Evolutionary conservation across 2,329 filamentous ascomycete genomes (phyloP), one percentile per base, ranked within the genome.

Genomic region (Pseudogymnoascus sp.): DNA sequence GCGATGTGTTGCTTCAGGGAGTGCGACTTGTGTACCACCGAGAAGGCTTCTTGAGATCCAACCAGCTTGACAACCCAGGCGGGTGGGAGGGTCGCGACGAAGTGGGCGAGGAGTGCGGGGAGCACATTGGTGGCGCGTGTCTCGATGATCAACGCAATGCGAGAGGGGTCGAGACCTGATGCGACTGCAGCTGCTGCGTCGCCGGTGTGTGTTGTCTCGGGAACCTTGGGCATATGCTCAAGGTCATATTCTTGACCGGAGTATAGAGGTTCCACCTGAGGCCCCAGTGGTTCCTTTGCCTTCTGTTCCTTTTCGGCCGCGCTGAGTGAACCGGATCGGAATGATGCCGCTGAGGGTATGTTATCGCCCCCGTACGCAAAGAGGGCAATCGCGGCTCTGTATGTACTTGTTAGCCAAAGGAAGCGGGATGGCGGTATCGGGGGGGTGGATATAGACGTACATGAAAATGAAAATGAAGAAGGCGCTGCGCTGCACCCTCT

Each of bases 1-100:
- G 25, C 38, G n/a, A 64, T 63, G 6, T 67, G 68, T 62, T 20
- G 60, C 14, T 64, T 63, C 1, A 69, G 57, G 4, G 66, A 60
- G 3, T 62, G 36, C 4, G 68, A 69, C 39, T 58, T 39, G 57
- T 64, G 65, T 5, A 68, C 43, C 33, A 63, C 62, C 2, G 41
- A 7, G 7, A 68, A 47, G 15, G 64, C 62, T 33, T 61, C 63
- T 28, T 62, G 35, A 6, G 61, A 61, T 5, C 64, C 64, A 39
- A 64, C 59, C 30, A 65, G 59, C 15, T 59, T 41, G 18, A 64
- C 57, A 15, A 38, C 58, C 64, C 64, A 65, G 18, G 57, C 58
- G 6, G 61, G 61, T 6, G 64, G 64, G 28, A 65, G 39, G 14
- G 59, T 58, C 18, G 61, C 38, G 36, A 65, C 57, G 25, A 64